These are phyloP conservation scores for Trichophyton schoenleinii DNA, from an alignment of 2,329 filamentous ascomycete species.

Conservation along the genomic window DNA sequence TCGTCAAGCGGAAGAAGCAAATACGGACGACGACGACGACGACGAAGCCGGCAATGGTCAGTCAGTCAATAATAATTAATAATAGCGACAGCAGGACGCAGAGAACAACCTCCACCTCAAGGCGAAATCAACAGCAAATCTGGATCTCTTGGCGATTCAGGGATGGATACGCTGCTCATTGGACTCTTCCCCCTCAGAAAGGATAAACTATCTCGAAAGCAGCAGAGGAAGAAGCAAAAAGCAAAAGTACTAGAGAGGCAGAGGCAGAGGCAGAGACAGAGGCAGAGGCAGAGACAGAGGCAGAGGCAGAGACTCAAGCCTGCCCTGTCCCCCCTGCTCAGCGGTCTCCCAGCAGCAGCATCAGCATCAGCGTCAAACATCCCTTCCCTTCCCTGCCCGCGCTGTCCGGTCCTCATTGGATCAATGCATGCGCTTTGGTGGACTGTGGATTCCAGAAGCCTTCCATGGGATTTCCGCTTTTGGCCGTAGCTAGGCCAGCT, in stretches of 20 bases:
- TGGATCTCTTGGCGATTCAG: neutral
- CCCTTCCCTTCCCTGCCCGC: neutral
- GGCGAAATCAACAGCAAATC: neutral
- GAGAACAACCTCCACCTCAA: neutral
- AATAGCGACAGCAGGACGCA: neutral
- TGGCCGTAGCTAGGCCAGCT: conserved; percentile 2
- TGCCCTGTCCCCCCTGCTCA: neutral
- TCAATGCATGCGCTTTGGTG: neutral
- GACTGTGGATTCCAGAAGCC: conserved; percentile 2
- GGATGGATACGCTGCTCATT: neutral
- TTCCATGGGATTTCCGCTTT: conserved; percentile 5
- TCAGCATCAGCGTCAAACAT: too few species aligned
- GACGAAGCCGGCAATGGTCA: too few species aligned
- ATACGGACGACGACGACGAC: too few species aligned
- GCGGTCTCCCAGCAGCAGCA: too few species aligned
- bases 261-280: too few species aligned
- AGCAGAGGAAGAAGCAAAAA: too few species aligned
- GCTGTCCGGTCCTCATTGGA: neutral
- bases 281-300: neutral
- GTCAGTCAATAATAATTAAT: too few species aligned
- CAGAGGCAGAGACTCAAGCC: too few species aligned
- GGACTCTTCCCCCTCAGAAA: neutral
- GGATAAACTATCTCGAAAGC: neutral
- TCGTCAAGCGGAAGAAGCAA: neutral
- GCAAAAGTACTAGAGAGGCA: neutral